A percentile compares a stretch with the other conserved stretches of the same genome.
phyloP scores from a whole-genome alignment of 306 rosid species.

The Fagus crenata region DNA sequence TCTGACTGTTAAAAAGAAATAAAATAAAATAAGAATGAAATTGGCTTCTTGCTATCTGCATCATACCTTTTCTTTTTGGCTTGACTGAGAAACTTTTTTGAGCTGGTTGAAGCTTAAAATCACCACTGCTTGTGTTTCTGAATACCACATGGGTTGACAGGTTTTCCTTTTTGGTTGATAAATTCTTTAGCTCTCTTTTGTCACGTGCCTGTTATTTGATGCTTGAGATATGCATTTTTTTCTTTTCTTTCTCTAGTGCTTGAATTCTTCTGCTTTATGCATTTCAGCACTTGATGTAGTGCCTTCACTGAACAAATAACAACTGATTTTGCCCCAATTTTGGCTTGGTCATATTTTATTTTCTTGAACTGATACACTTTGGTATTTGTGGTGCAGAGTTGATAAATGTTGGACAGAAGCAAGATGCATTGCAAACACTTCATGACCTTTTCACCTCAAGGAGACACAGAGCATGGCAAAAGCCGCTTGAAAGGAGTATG shows the following conservation, averaged over 20 bases:
- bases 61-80: background rate
- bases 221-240: background rate
- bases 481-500: conserved; percentile 88
- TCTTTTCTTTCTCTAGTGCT: conserved; percentile 3
- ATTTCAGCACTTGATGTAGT: background rate
- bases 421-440: conserved; percentile 87
- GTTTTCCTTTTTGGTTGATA: background rate
- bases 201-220: background rate
- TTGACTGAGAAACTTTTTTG: background rate
- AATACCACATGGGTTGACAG: background rate
- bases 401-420: conserved; percentile 94
- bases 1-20: too few species aligned
- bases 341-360: background rate
- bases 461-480: conserved; percentile 94
- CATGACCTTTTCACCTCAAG: conserved; percentile 92
- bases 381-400: conserved; percentile 52
- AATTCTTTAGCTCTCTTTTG: background rate
- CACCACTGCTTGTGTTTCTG: background rate
- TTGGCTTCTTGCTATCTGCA: too few species aligned
- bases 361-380: background rate
- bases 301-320: background rate
- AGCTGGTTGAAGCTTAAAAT: background rate
- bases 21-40: too few species aligned
- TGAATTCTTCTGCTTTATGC: background rate
- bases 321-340: background rate